Base-by-base conservation (phyloP, 2,329 filamentous ascomycete species). In the Dactylonectria macrodidyma region DNA sequence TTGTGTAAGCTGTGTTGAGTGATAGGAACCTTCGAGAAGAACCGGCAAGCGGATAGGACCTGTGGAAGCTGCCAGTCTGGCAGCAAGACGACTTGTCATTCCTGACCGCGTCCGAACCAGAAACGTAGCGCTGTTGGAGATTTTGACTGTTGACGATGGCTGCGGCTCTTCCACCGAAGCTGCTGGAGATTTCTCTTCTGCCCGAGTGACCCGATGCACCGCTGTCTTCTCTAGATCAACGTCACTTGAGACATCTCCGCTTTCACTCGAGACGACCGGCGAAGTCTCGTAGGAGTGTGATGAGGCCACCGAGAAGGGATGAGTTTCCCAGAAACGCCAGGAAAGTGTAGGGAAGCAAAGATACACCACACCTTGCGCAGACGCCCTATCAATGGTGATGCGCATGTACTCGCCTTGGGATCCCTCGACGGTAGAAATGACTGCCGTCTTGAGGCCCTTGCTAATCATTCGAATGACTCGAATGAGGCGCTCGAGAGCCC, bases 271-370 rank as follows among this genome's bases (percentile, higher is more conserved):
- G 2, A 6, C 22, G 0, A 24, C 30, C 3, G 16, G 51, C 19
- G 30, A 55, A 26, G 30, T n/a, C n/a, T 50, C 52, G 24, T 41
- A 36, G 1, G 58, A 48, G 11, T 44, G 38, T n/a, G 67, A 66
- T 0, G 47, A 52, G 22, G 71, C 71, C 8, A 81, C 76, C 0
- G 79, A 81, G 59, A 82, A 80, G 5, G 81, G 80, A 51, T 82
- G 80, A 22, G 69, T 80, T 54, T 81, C 79, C 80, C 80, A 82
- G 59, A 82, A 71, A 1, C 74, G 68, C 79, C 81, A 81, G 41
- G 73, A 70, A 12, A 82, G 61, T 0, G 77, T 77, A n/a, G 79
- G 79, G 58, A 81, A 81, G 70, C 74, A 76, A 1, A 82, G 73
- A 63, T 82, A 83, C 1, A 75, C 79, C 33, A 79, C 76, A 3